phyloP scores from a whole-genome alignment of 2,329 filamentous ascomycete genomes.

The Diaporthe sp. region DNA sequence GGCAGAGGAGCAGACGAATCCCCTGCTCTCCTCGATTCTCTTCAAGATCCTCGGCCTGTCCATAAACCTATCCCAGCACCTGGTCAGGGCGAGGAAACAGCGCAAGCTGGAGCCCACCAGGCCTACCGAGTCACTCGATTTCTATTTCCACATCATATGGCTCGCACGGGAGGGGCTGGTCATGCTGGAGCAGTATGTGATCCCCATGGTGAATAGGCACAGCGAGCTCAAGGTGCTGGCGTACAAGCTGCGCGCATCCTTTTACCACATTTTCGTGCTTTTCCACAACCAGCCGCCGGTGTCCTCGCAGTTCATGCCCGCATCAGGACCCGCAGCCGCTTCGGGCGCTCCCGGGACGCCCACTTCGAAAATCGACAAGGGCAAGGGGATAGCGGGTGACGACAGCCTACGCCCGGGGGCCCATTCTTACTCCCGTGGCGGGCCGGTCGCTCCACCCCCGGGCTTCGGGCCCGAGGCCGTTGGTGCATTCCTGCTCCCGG shows the following conservation, averaged over 20 bases:
- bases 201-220: conserved; percentile 85
- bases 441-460: conserved; percentile 68
- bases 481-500: conserved; percentile 83
- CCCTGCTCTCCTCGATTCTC: conserved; percentile 83
- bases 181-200: conserved; percentile 87
- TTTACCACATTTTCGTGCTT: conserved; percentile 96
- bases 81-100: conserved; percentile 85
- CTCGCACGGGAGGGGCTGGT: conserved; percentile 91
- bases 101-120: conserved; percentile 84
- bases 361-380: conserved; percentile 58
- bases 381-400: conserved; percentile 61
- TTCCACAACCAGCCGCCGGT: conserved; percentile 93
- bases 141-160: conserved; percentile 94
- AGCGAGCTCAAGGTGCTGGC: conserved; percentile 89
- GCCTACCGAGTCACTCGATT: conserved; percentile 82
- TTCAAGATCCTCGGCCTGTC: conserved; percentile 94
- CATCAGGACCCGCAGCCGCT: conserved; percentile 57
- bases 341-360: conserved; percentile 47
- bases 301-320: conserved; percentile 68
- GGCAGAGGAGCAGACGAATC: conserved; percentile 81
- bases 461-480: conserved; percentile 64
- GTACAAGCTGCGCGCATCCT: conserved; percentile 92
- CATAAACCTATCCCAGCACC: conserved; percentile 85
- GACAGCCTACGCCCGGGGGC: conserved; percentile 7
- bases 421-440: conserved; percentile 58